A percentile compares a stretch with the other conserved stretches of the same genome.
These are phyloP conservation scores for Melastoma malabathricum DNA, from an alignment of 345 rosid species.

Conservation along the genomic window DNA sequence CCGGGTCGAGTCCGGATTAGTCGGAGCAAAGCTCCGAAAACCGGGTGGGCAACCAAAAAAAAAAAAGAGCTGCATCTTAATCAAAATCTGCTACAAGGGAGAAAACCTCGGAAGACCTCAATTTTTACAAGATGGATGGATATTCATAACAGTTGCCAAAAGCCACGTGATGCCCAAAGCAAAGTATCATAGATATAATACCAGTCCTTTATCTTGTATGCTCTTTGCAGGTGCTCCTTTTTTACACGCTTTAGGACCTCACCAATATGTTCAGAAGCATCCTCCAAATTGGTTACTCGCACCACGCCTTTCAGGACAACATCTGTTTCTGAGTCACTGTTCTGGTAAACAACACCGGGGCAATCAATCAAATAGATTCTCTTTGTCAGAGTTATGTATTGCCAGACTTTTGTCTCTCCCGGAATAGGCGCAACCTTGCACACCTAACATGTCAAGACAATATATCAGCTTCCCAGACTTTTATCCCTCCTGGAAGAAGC, in stretches of 20 bases:
- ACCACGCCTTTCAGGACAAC: slow-evolving; percentile 95
- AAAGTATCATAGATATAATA: slow-evolving; percentile 5
- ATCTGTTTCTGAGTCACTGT: slow-evolving; percentile 77
- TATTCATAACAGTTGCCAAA: too few relatives aligned
- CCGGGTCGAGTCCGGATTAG: too few relatives aligned
- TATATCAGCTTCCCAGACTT: neutral
- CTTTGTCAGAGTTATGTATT: slow-evolving; percentile 86
- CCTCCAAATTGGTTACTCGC: slow-evolving; percentile 67
- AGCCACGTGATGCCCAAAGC: too few relatives aligned
- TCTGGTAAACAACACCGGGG: slow-evolving; percentile 96
- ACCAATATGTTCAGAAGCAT: slow-evolving; percentile 88
- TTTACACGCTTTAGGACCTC: slow-evolving; percentile 84
- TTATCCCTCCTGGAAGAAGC: neutral
- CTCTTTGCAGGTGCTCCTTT: slow-evolving; percentile 75
- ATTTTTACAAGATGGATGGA: too few relatives aligned
- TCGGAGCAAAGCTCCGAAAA: too few relatives aligned
- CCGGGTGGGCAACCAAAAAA: too few relatives aligned
- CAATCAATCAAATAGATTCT: slow-evolving; percentile 90
- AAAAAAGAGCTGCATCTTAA: too few relatives aligned
- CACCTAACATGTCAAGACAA: slow-evolving; percentile 29
- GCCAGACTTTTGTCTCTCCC: slow-evolving; percentile 98
- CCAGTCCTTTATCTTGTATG: slow-evolving; percentile 80
- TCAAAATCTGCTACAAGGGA: too few relatives aligned
- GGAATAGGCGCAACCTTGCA: slow-evolving; percentile 99
- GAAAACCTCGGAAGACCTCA: too few relatives aligned